A percentile compares a stretch with the other conserved stretches of the same genome.
phyloP scores from a whole-genome alignment of 345 rosid species.

The Psidium friedrichsthalianum region DNA sequence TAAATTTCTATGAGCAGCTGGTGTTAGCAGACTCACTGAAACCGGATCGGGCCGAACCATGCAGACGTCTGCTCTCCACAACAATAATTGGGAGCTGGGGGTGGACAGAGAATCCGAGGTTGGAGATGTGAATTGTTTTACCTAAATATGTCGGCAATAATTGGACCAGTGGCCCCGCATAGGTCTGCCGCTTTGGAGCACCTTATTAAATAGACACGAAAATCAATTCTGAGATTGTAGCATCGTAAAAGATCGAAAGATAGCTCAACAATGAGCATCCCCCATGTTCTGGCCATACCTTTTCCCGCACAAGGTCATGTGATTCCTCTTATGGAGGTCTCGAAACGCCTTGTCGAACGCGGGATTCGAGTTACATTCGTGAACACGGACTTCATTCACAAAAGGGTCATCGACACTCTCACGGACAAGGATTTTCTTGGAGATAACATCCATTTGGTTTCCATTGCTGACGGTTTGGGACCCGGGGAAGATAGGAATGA shows the following conservation, averaged over 20 bases:
- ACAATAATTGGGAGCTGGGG: neutral
- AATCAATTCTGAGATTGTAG: neutral
- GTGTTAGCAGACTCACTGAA: too few species aligned
- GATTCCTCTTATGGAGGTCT: conserved; percentile 7
- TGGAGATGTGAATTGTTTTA: too few species aligned
- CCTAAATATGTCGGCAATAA: too few species aligned
- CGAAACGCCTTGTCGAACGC: neutral
- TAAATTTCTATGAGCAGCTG: too few species aligned
- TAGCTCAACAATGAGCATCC: neutral
- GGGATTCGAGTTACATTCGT: neutral
- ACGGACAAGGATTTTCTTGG: neutral
- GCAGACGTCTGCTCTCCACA: too few species aligned
- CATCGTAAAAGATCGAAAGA: neutral
- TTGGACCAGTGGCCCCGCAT: too few species aligned
- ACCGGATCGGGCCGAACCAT: too few species aligned
- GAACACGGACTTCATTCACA: conserved; percentile 7
- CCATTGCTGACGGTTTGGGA: conserved; percentile 4
- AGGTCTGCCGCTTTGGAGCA: neutral
- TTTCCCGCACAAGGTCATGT: conserved; percentile 5
- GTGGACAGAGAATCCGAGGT: neutral
- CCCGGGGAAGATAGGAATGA: neutral
- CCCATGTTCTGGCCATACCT: conserved; percentile 2
- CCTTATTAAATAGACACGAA: too few species aligned
- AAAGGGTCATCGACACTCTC: neutral
- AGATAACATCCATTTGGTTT: neutral